Evolutionary conservation across 805 yeast species (phyloP), one percentile per base, ranked within the genome.

Genomic region (Torulaspora maleeae): DNA sequence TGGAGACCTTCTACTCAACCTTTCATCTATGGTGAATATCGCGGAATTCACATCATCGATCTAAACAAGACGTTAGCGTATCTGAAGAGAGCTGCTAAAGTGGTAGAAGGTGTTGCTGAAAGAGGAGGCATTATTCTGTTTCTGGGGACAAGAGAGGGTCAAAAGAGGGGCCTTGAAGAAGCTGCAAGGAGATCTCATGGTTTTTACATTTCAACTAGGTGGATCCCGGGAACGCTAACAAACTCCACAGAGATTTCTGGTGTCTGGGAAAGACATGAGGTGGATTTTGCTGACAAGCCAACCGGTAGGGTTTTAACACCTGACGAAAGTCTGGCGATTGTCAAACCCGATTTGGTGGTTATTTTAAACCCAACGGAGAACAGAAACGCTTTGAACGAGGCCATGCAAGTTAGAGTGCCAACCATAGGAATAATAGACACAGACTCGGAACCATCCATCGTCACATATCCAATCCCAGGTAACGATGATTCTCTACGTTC

Each of bases 151-250:
- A 74, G 84, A 45, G 79, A 80, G 41, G 90, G 88, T 43, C 93
- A 86, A 58, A 78, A 78, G 50, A 74, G 83, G 44, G 76, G 88
- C 1, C 78, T 93, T 38, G 82, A 81, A 59, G 79, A 76, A 49
- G 95, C 96, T 9, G 95, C 98, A 1, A 69, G 72, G 37, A 77
- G 95, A 54, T 72, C 82, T 44, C 75, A 79, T 47, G 96, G 95
- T 12, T 88, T 80, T 67, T 89, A 83, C 60, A 90, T 93, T 16
- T 74, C 84, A 17, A 76, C 80, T 38, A 80, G 89, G 61, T 93
- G 99, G 99, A 78, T 86, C 48, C 96, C 97, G 2, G 99, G 99
- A 53, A 85, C 95, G 19, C 74, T 93, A 54, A 88, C 98, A 36
- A 93, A 93, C 68, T 80, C 87, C 44, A 72, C 81, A 25, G 85